These are phyloP conservation scores for Claviceps pusilla DNA, from an alignment of 2,329 filamentous ascomycete species.

Conservation along the genomic window DNA sequence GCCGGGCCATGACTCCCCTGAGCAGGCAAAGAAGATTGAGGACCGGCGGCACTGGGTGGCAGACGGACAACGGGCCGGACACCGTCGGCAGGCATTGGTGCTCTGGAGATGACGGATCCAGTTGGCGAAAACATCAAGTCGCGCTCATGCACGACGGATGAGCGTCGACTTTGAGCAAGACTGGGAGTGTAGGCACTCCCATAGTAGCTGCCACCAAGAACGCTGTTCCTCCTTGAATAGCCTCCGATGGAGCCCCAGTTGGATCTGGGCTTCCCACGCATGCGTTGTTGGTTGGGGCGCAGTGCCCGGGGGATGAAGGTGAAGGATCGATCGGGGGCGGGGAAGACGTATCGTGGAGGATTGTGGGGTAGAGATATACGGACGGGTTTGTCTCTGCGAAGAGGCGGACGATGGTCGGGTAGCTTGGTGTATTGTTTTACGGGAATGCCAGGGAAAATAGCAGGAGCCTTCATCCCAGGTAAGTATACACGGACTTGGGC, in stretches of 20 bases:
- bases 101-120: conserved; percentile 59
- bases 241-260: conserved; percentile 52
- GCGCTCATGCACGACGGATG: conserved; percentile 53
- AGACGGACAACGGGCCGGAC: conserved; percentile 66
- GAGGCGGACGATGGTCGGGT: conserved; percentile 82
- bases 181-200: conserved; percentile 78
- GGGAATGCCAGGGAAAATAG: conserved; percentile 58
- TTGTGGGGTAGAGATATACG: conserved; percentile 76
- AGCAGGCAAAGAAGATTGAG: conserved; percentile 16
- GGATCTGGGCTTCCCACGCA: conserved; percentile 53
- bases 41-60: conserved; percentile 44
- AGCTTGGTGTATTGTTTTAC: conserved; percentile 87
- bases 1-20: conserved; percentile 4
- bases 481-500: conserved; percentile 71
- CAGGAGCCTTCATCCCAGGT: conserved; percentile 56
- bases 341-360: conserved; percentile 76
- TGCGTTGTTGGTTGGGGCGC: conserved; percentile 80
- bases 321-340: conserved; percentile 78
- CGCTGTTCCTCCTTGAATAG: conserved; percentile 67
- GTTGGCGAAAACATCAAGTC: conserved; percentile 70
- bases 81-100: conserved; percentile 44
- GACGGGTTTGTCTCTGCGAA: conserved; percentile 91
- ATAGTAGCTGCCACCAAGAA: conserved; percentile 53
- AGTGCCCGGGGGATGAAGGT: conserved; percentile 94
- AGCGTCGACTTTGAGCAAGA: conserved; percentile 74